Evolutionary conservation across 116 monocot species (phyloP).

Genomic region (Posidonia oceanica): DNA sequence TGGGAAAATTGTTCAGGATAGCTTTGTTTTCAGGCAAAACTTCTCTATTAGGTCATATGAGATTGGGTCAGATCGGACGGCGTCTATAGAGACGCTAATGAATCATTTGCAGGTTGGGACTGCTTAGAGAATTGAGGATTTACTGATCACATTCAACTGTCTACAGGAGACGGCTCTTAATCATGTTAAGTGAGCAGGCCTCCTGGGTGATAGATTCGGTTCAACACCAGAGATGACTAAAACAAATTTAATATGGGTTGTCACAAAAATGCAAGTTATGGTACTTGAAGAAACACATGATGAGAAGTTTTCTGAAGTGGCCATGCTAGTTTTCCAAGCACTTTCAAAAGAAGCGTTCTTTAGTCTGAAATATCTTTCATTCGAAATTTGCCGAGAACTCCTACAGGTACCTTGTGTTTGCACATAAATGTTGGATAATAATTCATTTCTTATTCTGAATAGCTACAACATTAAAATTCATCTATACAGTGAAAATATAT

Average conservation of each 20-base stretch:
- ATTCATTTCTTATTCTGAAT: too few relatives aligned
- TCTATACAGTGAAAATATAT: too few relatives aligned
- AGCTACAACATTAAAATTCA: too few relatives aligned
- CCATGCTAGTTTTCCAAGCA: too few relatives aligned
- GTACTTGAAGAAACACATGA: too few relatives aligned
- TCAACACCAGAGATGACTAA: conserved; percentile 60
- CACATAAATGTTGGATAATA: too few relatives aligned
- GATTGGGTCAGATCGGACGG: conserved; percentile 81
- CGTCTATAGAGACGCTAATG: conserved; percentile 92
- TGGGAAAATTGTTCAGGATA: conserved; percentile 69
- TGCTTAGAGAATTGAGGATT: not conserved
- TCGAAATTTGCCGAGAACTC: too few relatives aligned
- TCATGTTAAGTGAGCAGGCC: conserved; percentile 46
- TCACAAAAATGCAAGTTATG: conserved; percentile 53
- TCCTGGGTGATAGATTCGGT: conserved; percentile 66
- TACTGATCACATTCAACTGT: not conserved
- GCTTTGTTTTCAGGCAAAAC: conserved; percentile 69
- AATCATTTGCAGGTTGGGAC: conserved; percentile 82
- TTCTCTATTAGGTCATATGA: conserved; percentile 90
- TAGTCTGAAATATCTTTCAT: too few relatives aligned
- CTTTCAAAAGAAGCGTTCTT: too few relatives aligned
- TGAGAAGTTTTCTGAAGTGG: too few relatives aligned
- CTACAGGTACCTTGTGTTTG: too few relatives aligned
- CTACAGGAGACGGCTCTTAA: conserved; percentile 67
- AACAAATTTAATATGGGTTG: conserved; percentile 65